Percentiles rank a stretch among this genome's conserved stretches.
Evolutionary conservation across 352 stramenopile species (phyloP).

Genomic region (Aphanomyces stellatus): DNA sequence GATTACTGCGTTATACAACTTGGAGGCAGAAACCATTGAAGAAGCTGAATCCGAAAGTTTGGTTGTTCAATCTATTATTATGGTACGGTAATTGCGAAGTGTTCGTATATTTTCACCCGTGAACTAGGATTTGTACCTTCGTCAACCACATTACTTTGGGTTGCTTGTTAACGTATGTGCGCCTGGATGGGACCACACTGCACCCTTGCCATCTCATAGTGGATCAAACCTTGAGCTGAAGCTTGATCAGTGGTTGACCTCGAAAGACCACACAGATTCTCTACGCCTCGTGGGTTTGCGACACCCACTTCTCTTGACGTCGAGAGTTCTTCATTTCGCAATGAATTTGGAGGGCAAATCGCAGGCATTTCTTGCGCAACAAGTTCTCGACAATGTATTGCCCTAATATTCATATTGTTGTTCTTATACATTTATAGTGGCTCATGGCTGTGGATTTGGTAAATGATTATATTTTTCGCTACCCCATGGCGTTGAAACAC

Average conservation of each 20-base stretch:
- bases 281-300: neutral
- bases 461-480: neutral
- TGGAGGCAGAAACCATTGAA: neutral
- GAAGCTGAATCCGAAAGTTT: neutral
- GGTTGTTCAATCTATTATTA: conserved; percentile 4
- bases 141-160: neutral
- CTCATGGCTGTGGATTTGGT: neutral
- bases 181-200: neutral
- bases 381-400: neutral
- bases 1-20: neutral
- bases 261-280: neutral
- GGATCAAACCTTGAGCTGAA: neutral
- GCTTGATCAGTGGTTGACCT: neutral
- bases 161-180: conserved; percentile 3
- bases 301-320: conserved; percentile 4
- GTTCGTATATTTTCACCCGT: neutral
- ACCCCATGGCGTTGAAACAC: neutral
- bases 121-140: conserved; percentile 6
- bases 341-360: neutral
- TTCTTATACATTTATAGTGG: neutral
- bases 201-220: neutral
- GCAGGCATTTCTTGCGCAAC: neutral
- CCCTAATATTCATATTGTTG: neutral
- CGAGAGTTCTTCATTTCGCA: neutral
- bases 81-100: neutral